A percentile compares a stretch with the other conserved stretches of the same genome.
Conservation (phyloP, 176 grass and related monocot genomes). For the Zea luxurians region DNA sequence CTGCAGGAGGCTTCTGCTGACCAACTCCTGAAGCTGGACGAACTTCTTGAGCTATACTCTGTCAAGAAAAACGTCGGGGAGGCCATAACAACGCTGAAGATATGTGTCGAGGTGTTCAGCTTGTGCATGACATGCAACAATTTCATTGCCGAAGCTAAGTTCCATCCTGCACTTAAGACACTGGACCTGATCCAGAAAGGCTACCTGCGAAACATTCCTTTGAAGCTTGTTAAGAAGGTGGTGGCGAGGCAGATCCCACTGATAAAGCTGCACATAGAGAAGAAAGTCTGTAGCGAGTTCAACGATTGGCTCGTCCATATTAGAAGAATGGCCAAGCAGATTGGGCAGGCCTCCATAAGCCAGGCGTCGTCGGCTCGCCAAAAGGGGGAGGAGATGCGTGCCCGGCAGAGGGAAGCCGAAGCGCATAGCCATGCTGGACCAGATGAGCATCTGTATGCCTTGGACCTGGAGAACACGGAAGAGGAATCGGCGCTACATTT, state of each 20-base stretch:
- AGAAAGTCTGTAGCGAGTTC: slow-evolving; percentile 79
- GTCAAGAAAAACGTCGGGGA: slow-evolving; percentile 73
- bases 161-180: slow-evolving; percentile 80
- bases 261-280: slow-evolving; percentile 83
- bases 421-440: slow-evolving; percentile 53
- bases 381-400: slow-evolving; percentile 62
- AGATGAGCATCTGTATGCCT: slow-evolving; percentile 54
- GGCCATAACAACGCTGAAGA: slow-evolving; percentile 70
- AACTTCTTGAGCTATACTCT: slow-evolving; percentile 60
- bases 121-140: slow-evolving; percentile 69
- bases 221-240: slow-evolving; percentile 62
- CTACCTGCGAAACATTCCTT: slow-evolving; percentile 63
- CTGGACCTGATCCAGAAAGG: slow-evolving; percentile 68
- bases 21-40: slow-evolving; percentile 54
- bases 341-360: slow-evolving; percentile 75
- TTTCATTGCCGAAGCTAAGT: slow-evolving; percentile 58
- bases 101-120: slow-evolving; percentile 61
- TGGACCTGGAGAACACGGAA: slow-evolving; percentile 51
- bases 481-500: slow-evolving; percentile 68
- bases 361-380: slow-evolving; percentile 74
- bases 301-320: slow-evolving; percentile 91
- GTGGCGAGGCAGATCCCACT: slow-evolving; percentile 67
- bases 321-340: slow-evolving; percentile 69
- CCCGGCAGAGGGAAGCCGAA: slow-evolving; percentile 55
- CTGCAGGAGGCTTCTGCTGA: slow-evolving; percentile 46